Conservation (phyloP, 805 yeast genomes). For the Candida awuae region DNA sequence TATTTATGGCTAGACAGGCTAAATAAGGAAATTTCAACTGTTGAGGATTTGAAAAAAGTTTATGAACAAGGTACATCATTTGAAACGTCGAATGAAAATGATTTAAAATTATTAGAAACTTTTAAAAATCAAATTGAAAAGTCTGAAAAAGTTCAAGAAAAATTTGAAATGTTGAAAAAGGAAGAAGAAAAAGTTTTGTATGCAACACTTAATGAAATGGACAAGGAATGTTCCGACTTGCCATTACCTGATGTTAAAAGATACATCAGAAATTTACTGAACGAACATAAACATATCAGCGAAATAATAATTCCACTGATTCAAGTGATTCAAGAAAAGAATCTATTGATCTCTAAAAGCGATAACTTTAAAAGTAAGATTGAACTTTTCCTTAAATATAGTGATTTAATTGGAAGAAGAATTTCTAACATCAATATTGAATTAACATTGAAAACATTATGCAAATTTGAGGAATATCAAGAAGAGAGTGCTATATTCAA, state of each 20-base stretch:
- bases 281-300: constrained; percentile 1
- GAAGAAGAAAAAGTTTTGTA: neutral
- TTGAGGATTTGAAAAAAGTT: constrained; percentile 18
- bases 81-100: constrained; percentile 14
- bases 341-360: neutral
- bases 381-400: constrained; percentile 2
- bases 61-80: constrained; percentile 21
- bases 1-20: constrained; percentile 32
- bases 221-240: neutral
- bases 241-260: constrained; percentile 3
- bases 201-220: neutral
- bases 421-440: constrained; percentile 2
- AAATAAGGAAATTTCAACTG: constrained; percentile 17
- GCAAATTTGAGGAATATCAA: constrained; percentile 1
- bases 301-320: constrained; percentile 1
- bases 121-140: constrained; percentile 8
- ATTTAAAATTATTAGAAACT: constrained; percentile 10
- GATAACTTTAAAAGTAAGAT: neutral
- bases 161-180: neutral
- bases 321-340: neutral
- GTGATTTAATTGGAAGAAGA: neutral
- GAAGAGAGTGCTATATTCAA: neutral
- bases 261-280: neutral
- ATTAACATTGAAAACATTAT: neutral
- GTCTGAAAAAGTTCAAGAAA: constrained; percentile 12